These are phyloP conservation scores for Penicillium robsamsonii DNA, from an alignment of 495 filamentous ascomycete species.

Conservation along the genomic window DNA sequence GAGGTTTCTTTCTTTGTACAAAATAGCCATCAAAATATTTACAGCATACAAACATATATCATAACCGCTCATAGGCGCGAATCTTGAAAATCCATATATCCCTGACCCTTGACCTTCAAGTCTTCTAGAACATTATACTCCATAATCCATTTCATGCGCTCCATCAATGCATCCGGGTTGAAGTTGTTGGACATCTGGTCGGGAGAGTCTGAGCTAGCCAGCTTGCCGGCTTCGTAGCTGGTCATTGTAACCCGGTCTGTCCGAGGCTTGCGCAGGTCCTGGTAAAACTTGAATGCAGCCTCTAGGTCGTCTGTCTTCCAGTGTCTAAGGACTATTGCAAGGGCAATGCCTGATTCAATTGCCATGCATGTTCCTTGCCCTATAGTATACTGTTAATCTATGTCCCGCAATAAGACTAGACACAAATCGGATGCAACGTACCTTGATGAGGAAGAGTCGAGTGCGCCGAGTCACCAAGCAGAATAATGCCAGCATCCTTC, in stretches of 20 bases:
- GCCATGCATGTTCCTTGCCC: constrained; percentile 36
- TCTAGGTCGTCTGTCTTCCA: constrained; percentile 28
- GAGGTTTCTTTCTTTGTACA: constrained; percentile 11
- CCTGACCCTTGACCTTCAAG: constrained; percentile 24
- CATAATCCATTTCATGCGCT: constrained; percentile 38
- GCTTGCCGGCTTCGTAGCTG: constrained; percentile 31
- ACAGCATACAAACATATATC: background rate
- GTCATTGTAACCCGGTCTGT: constrained; percentile 32
- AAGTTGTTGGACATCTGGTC: constrained; percentile 24
- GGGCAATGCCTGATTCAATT: constrained; percentile 33
- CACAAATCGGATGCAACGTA: background rate
- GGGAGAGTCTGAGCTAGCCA: constrained; percentile 29
- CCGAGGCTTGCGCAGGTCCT: constrained; percentile 31
- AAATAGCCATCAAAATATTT: constrained; percentile 1
- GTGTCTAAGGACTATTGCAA: constrained; percentile 29
- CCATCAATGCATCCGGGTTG: constrained; percentile 23
- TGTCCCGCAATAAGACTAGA: background rate
- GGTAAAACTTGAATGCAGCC: constrained; percentile 30
- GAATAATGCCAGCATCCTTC: constrained; percentile 27
- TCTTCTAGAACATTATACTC: constrained; percentile 35
- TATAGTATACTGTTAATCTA: constrained; percentile 7
- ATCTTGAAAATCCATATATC: constrained; percentile 20
- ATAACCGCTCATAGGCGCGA: constrained; percentile 15
- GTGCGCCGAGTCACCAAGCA: constrained; percentile 33
- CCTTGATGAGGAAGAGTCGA: constrained; percentile 35